These are phyloP conservation scores for Trichopus zeylanicus DNA, from an alignment of 116 monocot species.

Conservation along the genomic window DNA sequence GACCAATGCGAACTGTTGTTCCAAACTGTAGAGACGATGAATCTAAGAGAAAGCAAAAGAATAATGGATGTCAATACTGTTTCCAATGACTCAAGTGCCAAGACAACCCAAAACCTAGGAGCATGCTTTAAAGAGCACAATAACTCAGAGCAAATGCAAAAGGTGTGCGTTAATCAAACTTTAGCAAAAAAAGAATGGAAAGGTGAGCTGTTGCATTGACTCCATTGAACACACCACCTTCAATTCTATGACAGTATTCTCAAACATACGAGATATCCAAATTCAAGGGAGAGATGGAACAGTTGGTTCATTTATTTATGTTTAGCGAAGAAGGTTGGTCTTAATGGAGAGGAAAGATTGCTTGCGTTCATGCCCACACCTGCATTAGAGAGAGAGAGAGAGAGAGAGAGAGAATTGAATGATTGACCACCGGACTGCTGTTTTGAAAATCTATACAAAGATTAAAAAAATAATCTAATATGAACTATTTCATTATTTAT, in stretches of 20 bases:
- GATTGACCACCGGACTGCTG: conserved; percentile 20
- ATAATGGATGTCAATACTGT: conserved; percentile 1
- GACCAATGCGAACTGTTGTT: too few relatives aligned
- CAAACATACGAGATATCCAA: conserved; percentile 2
- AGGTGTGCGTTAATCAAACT: neutral
- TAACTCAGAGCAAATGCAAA: neutral
- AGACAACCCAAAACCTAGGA: conserved; percentile 13
- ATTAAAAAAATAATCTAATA: too few relatives aligned
- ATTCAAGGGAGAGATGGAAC: neutral
- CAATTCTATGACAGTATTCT: conserved; percentile 22
- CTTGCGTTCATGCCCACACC: conserved; percentile 32
- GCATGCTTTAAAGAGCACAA: neutral
- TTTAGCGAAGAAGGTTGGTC: conserved; percentile 6
- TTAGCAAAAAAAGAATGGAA: too few relatives aligned
- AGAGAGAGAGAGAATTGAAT: conserved; percentile 15
- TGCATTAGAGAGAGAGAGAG: conserved; percentile 20
- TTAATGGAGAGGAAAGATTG: conserved; percentile 13
- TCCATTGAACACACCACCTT: too few relatives aligned
- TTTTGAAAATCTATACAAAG: neutral
- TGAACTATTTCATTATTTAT: too few relatives aligned
- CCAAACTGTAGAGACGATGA: neutral
- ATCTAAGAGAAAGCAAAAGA: conserved; percentile 1
- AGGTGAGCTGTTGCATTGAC: conserved; percentile 14
- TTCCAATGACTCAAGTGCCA: conserved; percentile 11
- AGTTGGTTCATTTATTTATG: neutral